Evolutionary conservation across 306 rosid genomes (phyloP).

Genomic region (Fragaria vesca): DNA sequence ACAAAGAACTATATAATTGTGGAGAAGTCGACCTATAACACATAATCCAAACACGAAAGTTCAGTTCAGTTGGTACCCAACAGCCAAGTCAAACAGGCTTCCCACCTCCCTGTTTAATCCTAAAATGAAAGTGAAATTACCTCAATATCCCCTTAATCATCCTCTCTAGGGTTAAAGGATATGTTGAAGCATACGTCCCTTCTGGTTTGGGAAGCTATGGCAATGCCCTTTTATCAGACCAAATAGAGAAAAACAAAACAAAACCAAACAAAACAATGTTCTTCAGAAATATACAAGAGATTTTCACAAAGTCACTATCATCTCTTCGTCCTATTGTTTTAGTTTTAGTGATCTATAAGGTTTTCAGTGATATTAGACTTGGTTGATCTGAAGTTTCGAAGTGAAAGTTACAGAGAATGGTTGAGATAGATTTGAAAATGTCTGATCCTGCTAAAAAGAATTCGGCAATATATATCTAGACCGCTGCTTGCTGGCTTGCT

Average conservation of each 20-base stretch:
- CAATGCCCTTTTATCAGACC: background rate
- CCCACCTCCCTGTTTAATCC: background rate
- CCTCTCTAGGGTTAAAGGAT: background rate
- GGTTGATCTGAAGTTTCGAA: conserved; percentile 1
- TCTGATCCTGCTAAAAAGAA: background rate
- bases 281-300: background rate
- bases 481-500: background rate
- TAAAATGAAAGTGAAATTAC: background rate
- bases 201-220: background rate
- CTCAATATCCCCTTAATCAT: background rate
- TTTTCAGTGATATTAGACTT: background rate
- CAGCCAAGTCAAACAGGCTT: conserved; percentile 1
- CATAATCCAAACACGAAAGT: conserved; percentile 10
- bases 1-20: background rate
- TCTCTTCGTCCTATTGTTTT: background rate
- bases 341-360: background rate
- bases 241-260: background rate
- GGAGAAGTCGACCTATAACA: background rate
- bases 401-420: conserved; percentile 2
- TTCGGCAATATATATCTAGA: background rate
- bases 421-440: background rate
- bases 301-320: background rate
- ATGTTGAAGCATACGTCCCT: background rate
- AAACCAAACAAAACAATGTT: background rate
- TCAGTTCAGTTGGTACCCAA: background rate